Evolutionary conservation across 164 flowering plant genomes (phyloP).

Genomic region (Nymphaea colorata): DNA sequence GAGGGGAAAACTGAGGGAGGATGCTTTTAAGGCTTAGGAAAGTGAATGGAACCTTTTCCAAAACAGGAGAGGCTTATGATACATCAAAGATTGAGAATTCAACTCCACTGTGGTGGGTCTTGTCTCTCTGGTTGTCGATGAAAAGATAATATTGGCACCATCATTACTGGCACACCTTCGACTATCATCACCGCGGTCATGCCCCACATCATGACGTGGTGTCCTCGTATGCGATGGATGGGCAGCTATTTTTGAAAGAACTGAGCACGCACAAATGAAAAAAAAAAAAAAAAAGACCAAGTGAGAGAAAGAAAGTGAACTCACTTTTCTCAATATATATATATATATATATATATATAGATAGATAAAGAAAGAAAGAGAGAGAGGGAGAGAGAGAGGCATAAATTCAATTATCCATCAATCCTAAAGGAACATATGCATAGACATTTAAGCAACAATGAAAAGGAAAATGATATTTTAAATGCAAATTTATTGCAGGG

Average conservation of each 20-base stretch:
- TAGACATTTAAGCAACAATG: neutral
- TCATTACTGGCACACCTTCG: neutral
- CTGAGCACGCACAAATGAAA: neutral
- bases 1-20: neutral
- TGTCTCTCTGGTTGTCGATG: neutral
- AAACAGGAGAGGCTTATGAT: neutral
- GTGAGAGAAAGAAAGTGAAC: neutral
- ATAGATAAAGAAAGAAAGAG: too few species aligned
- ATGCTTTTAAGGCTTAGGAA: neutral
- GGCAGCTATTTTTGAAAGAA: neutral
- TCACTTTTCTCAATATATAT: neutral
- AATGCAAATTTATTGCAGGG: too few species aligned
- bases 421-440: neutral
- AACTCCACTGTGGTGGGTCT: neutral
- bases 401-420: neutral
- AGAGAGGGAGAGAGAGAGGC: neutral
- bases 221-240: neutral
- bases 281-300: neutral
- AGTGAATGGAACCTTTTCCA: neutral
- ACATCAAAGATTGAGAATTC: neutral
- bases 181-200: neutral
- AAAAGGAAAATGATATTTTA: neutral
- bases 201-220: neutral
- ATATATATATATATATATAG: too few species aligned
- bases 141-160: neutral